These are phyloP conservation scores for Apiospora aurea DNA, from an alignment of 2,329 filamentous ascomycete genomes.

Conservation along the genomic window DNA sequence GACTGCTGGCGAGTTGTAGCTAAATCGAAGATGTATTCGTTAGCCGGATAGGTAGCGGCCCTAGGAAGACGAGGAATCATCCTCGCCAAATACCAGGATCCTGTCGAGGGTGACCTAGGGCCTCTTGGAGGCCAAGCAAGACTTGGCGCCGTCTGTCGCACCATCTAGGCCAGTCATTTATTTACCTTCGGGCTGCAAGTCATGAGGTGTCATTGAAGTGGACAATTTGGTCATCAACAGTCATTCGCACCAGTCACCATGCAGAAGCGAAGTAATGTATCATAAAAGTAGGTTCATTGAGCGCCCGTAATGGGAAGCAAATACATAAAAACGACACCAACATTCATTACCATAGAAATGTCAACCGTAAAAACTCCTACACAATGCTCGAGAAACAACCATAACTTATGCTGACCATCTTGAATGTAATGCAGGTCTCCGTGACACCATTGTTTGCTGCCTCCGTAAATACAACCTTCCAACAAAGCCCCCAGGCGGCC, in stretches of 20 bases:
- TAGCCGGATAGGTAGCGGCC: too few relatives aligned
- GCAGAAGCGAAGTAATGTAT: not conserved
- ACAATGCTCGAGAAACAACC: conserved; percentile 15
- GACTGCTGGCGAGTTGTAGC: too few relatives aligned
- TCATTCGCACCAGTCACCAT: not conserved
- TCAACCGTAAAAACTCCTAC: conserved; percentile 8
- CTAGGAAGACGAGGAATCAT: too few relatives aligned
- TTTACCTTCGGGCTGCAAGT: too few relatives aligned
- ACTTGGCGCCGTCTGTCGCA: too few relatives aligned
- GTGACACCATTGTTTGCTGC: conserved; percentile 4
- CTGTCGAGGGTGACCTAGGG: too few relatives aligned
- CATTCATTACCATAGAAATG: not conserved
- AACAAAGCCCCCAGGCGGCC: not conserved
- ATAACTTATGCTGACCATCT: conserved; percentile 11
- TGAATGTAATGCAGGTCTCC: conserved; percentile 11
- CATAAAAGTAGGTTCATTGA: not conserved
- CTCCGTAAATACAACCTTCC: not conserved
- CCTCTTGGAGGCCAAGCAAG: too few relatives aligned
- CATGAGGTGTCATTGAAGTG: too few relatives aligned
- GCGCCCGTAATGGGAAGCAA: not conserved
- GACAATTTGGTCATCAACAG: too few relatives aligned
- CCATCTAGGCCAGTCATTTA: too few relatives aligned
- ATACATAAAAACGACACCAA: not conserved
- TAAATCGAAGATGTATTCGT: too few relatives aligned
- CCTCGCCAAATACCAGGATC: too few relatives aligned